Evolutionary conservation across 164 flowering plant genomes (phyloP).

Genomic region (Magnolia changhungtana): DNA sequence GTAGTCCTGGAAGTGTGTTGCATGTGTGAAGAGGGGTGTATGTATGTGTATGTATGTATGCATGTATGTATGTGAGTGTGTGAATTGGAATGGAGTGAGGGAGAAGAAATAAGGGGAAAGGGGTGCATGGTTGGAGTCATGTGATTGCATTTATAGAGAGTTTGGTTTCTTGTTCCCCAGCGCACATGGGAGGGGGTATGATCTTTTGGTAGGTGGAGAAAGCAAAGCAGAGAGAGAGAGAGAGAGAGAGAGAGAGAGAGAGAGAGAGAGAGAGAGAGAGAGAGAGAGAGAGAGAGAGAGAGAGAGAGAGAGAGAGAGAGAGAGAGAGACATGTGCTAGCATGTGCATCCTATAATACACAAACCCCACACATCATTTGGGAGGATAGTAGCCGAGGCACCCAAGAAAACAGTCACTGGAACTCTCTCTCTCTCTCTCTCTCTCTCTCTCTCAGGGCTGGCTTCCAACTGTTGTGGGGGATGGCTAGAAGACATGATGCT

Average conservation of each 20-base stretch:
- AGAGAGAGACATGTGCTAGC: conserved; percentile 33
- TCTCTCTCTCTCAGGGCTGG: too few relatives aligned
- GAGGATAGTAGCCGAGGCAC: neutral
- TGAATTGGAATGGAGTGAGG: neutral
- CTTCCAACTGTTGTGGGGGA: too few relatives aligned
- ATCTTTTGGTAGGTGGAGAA: conserved; percentile 21
- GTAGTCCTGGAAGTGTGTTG: neutral
- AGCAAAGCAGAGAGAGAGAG: neutral
- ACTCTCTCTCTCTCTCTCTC: too few relatives aligned
- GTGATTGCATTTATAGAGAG: conserved; percentile 36
- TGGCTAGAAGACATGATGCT: too few relatives aligned
- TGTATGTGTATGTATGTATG: neutral
- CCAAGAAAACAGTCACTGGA: neutral
- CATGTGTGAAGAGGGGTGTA: neutral
- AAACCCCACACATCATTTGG: conserved; percentile 5
- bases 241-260: neutral
- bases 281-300: neutral
- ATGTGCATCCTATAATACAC: conserved; percentile 25
- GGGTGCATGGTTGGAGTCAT: conserved; percentile 20
- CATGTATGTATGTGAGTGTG: neutral
- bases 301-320: neutral
- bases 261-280: neutral
- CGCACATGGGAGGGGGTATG: conserved; percentile 29
- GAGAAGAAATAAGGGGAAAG: neutral
- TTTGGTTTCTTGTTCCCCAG: conserved; percentile 24